Percentiles rank a stretch among this genome's conserved stretches.
Conservation (phyloP, 345 rosid species). For the Salix koriyanagi region DNA sequence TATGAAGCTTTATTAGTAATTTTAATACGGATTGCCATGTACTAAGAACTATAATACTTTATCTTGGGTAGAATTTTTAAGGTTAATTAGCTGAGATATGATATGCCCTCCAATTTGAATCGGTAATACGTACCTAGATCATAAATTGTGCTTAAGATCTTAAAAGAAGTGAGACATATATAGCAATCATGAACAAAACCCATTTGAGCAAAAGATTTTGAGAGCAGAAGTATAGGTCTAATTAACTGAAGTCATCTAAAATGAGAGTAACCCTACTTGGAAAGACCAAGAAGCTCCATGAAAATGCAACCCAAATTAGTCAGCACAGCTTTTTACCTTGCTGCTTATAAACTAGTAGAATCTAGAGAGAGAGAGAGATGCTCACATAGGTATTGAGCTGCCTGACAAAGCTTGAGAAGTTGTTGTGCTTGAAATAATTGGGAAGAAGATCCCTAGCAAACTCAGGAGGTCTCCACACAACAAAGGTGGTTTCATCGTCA, state of each 20-base stretch:
- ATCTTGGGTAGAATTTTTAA: not conserved
- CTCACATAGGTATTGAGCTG: conserved; percentile 27
- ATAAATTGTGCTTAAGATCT: not conserved
- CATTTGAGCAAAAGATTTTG: not conserved
- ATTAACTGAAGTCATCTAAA: not conserved
- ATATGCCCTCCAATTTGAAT: not conserved
- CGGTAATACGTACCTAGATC: too few relatives aligned
- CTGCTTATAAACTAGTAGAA: not conserved
- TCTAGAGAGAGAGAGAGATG: not conserved
- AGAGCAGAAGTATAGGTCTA: not conserved
- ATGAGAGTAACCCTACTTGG: not conserved
- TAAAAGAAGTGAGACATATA: not conserved
- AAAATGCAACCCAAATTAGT: not conserved
- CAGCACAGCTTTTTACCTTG: not conserved
- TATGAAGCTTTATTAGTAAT: not conserved
- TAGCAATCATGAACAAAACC: not conserved
- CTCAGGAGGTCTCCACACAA: conserved; percentile 60
- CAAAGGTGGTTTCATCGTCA: conserved; percentile 43
- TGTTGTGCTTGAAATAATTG: conserved; percentile 30
- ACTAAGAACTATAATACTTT: not conserved
- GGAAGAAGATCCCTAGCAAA: conserved; percentile 44
- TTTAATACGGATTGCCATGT: not conserved
- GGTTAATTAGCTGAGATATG: not conserved
- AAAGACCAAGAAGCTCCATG: not conserved
- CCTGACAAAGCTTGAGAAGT: conserved; percentile 21